Conservation (phyloP, 768 basidiomycete species). For the Sistotremastrum suecicum region DNA sequence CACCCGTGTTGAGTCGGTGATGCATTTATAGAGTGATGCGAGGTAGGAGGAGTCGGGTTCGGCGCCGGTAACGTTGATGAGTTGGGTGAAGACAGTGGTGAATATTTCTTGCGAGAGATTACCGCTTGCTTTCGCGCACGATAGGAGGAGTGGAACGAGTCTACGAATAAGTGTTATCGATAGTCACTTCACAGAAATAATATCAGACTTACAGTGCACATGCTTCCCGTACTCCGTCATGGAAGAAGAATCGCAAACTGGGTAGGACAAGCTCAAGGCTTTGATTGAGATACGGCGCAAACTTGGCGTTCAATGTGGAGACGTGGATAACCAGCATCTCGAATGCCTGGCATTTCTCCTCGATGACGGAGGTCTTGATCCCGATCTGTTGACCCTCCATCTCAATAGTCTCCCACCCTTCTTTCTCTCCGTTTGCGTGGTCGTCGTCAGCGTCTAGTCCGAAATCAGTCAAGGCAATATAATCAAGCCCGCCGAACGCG, state of each 20-base stretch:
- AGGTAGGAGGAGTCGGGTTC: constrained; percentile 70
- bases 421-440: constrained; percentile 39
- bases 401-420: constrained; percentile 67
- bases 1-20: constrained; percentile 45
- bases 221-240: constrained; percentile 74
- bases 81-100: constrained; percentile 47
- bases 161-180: constrained; percentile 20
- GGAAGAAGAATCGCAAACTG: constrained; percentile 62
- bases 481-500: not conserved
- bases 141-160: constrained; percentile 55
- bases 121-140: constrained; percentile 49
- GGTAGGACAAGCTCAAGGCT: constrained; percentile 61
- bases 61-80: constrained; percentile 46
- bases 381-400: constrained; percentile 69
- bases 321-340: constrained; percentile 77
- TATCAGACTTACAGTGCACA: constrained; percentile 44
- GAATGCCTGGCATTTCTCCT: constrained; percentile 81
- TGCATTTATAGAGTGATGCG: constrained; percentile 59
- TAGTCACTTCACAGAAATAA: not conserved
- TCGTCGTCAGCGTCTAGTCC: constrained; percentile 34
- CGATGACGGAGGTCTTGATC: constrained; percentile 66
- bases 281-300: constrained; percentile 61
- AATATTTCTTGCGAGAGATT: constrained; percentile 59
- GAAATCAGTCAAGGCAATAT: constrained; percentile 1
- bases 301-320: constrained; percentile 48